Percentiles rank a stretch among this genome's conserved stretches.
Conservation (phyloP, 2,329 filamentous ascomycete genomes). For the Didymella keratinophila region DNA sequence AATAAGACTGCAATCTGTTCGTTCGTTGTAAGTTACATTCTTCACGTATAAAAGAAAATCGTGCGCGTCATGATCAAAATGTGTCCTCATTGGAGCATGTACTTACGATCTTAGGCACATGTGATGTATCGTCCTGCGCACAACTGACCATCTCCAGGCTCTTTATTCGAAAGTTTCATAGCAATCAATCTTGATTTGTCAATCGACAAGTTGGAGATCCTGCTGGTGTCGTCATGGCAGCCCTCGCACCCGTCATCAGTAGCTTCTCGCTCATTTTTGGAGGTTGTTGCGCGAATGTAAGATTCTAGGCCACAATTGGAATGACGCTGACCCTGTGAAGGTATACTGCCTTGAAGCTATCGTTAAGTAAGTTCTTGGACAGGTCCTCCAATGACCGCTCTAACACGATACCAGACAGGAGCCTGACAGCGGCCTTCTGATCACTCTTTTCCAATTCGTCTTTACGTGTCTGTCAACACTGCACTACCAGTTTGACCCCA, state of each 20-base stretch:
- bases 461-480: constrained; percentile 69
- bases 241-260: constrained; percentile 48
- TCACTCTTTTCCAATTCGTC: constrained; percentile 60
- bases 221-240: constrained; percentile 37
- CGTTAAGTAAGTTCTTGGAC: constrained; percentile 74
- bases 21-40: not conserved
- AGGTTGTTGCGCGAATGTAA: constrained; percentile 91
- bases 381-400: not conserved
- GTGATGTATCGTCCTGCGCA: not conserved
- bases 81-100: not conserved
- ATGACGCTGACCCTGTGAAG: constrained; percentile 55
- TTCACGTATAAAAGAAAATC: not conserved
- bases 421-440: constrained; percentile 79
- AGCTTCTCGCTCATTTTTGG: constrained; percentile 92
- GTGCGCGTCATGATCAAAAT: not conserved
- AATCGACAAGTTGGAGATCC: not conserved
- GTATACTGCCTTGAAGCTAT: constrained; percentile 97
- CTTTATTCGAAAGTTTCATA: not conserved
- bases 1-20: not conserved
- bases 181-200: not conserved
- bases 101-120: not conserved
- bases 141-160: not conserved
- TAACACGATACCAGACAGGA: constrained; percentile 68
- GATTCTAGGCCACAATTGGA: constrained; percentile 32
- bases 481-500: constrained; percentile 56